Conservation (phyloP, 345 rosid genomes). For the Acer yangbiense region DNA sequence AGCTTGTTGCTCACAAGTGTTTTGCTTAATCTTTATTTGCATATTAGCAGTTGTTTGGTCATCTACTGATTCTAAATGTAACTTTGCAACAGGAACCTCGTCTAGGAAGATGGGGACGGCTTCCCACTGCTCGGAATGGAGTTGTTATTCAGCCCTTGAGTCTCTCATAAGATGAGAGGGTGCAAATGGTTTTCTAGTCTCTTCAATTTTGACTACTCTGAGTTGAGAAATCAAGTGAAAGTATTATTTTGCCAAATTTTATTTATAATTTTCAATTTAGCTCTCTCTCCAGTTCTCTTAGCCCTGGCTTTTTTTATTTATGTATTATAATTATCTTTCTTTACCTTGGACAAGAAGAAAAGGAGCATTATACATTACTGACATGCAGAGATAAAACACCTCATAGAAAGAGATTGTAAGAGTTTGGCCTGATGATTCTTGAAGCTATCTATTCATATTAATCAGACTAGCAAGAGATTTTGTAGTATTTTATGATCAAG, state of each 20-base stretch:
- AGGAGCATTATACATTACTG: neutral
- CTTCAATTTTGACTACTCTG: slow-evolving; percentile 28
- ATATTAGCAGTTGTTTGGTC: neutral
- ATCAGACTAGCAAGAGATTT: neutral
- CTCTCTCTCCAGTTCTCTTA: neutral
- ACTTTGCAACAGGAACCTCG: slow-evolving; percentile 72
- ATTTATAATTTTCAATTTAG: neutral
- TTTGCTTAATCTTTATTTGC: neutral
- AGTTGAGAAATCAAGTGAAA: slow-evolving; percentile 9
- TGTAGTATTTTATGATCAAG: neutral
- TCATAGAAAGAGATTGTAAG: neutral
- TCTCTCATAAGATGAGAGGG: slow-evolving; percentile 37
- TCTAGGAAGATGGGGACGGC: slow-evolving; percentile 87
- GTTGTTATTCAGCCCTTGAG: slow-evolving; percentile 72
- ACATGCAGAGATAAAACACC: neutral
- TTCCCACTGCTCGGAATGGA: slow-evolving; percentile 65
- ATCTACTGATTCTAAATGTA: slow-evolving; percentile 11
- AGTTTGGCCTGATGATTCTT: neutral
- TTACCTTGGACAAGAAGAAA: neutral
- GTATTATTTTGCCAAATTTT: neutral
- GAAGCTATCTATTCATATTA: neutral
- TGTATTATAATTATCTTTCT: neutral
- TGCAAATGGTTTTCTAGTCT: neutral
- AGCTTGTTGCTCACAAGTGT: neutral
- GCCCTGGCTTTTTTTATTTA: neutral